phyloP scores from a whole-genome alignment of 345 rosid genomes.

The Melaleuca alternifolia region DNA sequence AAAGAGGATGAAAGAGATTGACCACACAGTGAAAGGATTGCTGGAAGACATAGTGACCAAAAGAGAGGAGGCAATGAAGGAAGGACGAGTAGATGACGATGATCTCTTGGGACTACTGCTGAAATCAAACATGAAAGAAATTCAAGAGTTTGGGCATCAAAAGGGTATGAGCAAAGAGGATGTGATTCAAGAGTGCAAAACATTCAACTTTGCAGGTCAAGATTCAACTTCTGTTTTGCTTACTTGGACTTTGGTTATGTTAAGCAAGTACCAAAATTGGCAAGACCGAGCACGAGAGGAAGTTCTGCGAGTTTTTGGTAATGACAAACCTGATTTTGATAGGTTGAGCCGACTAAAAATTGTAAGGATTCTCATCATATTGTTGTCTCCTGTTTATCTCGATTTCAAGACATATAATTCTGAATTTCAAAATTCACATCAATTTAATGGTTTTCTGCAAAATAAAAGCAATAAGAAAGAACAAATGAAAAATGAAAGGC shows the following conservation, averaged over 20 bases:
- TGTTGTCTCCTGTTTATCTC: not conserved
- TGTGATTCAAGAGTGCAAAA: not conserved
- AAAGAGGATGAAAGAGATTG: not conserved
- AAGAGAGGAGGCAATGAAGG: not conserved
- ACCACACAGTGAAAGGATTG: not conserved
- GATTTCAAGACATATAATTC: too few relatives aligned
- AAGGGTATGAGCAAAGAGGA: not conserved
- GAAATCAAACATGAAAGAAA: not conserved
- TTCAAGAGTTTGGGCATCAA: not conserved
- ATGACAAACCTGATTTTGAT: not conserved
- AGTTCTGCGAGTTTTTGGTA: not conserved
- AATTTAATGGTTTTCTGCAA: too few relatives aligned
- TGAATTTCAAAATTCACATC: too few relatives aligned
- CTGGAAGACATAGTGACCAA: not conserved
- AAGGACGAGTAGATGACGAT: not conserved
- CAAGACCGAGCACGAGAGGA: not conserved
- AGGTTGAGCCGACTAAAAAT: not conserved
- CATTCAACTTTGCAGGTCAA: not conserved
- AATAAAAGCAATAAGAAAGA: too few relatives aligned
- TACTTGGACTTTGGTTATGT: not conserved
- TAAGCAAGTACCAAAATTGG: not conserved
- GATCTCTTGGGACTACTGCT: not conserved
- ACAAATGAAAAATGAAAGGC: too few relatives aligned
- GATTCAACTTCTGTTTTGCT: not conserved
- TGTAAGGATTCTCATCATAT: not conserved